phyloP scores from a whole-genome alignment of 108 stramenopile genomes.

The Hondaea fermentalgiana region DNA sequence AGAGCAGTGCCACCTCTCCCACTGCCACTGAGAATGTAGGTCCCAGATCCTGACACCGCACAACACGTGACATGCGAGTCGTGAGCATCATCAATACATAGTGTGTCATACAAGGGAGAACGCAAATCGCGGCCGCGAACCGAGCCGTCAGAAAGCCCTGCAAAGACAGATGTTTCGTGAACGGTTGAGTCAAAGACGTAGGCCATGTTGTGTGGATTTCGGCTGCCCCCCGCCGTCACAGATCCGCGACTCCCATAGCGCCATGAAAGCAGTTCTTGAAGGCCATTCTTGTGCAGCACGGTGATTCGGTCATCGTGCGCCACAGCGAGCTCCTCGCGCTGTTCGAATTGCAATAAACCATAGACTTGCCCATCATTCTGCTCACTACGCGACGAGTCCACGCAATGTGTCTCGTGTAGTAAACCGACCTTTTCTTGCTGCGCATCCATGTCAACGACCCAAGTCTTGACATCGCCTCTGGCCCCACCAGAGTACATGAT shows the following conservation, averaged over 20 bases:
- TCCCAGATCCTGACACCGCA: neutral
- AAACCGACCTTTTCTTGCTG: neutral
- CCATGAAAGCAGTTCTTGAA: neutral
- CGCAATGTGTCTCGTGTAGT: neutral
- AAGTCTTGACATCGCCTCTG: neutral
- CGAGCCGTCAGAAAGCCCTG: neutral
- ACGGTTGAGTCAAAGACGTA: neutral
- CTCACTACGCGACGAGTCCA: neutral
- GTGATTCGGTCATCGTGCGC: neutral
- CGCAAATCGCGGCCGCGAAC: neutral
- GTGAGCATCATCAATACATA: slow-evolving; percentile 12
- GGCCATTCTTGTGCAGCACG: neutral
- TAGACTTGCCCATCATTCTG: neutral
- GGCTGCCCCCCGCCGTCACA: neutral
- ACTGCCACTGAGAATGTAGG: neutral
- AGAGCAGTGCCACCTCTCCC: neutral
- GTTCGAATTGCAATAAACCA: neutral
- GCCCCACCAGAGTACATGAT: neutral
- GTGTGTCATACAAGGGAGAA: neutral
- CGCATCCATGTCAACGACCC: neutral
- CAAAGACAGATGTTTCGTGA: neutral
- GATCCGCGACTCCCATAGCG: neutral
- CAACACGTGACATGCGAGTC: neutral
- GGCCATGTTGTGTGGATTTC: neutral
- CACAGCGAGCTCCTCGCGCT: neutral